Base-by-base conservation (phyloP, 768 basidiomycete species). In the Amanita fuliginea region DNA sequence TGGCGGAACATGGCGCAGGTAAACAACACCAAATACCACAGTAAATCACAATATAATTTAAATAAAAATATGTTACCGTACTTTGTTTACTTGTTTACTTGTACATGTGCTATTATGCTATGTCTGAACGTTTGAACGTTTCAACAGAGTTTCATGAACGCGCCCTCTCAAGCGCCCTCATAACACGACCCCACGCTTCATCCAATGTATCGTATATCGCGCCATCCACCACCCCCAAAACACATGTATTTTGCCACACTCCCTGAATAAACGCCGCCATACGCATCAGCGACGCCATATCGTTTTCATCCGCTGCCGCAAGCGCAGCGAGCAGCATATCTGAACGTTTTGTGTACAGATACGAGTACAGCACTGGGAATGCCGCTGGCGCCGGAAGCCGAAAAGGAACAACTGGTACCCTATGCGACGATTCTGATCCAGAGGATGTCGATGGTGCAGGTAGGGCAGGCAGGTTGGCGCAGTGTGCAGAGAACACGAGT, bases 301-400 rank as follows among this genome's bases (percentile, higher is more conserved):
- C 49, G 9, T 21, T 32, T 21, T 36, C 49, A 24, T 35, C 22
- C 11, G 22, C 33, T 4, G 76, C 71, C 9, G 76, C 57, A 47
- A 79, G 64, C 2, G 67, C 53, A 7, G 61, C 59, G 26, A 77
- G 58, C 42, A 80, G 61, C 34, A 57, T 46, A 16, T 68, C 59
- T 48, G 71, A 65, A 41, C 56, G 49, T 34, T 73, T 71, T 1
- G 71, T 73, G 63, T 81, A 77, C 40, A 81, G 62, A 64, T 71
- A 78, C 0, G 62, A 56, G 14, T 72, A 70, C 0, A 82, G 66
- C 4, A 67, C 59, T 1, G 71, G 61, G 58, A 79, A 80, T 11
- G 75, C 67, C n/a, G 65, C 64, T 0, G 76, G 71, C 2, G 73
- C 69, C 0, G 78, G 77, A n/a, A 81, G 63, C 48, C 67, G 64